Evolutionary conservation across 148 eudicot species (phyloP).

Genomic region (Fagopyrum homotropicum): DNA sequence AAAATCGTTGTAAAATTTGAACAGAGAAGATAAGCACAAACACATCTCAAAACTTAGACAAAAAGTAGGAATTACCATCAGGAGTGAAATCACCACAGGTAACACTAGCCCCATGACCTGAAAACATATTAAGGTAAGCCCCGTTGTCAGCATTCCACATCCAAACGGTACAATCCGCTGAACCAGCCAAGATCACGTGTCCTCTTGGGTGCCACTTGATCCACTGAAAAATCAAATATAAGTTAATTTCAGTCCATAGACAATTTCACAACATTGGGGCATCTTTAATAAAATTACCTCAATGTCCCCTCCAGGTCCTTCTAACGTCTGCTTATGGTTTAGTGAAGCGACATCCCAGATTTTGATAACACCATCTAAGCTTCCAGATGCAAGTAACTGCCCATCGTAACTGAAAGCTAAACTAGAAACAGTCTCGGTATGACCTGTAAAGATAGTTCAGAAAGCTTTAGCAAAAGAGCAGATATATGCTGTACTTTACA

Average conservation of each 20-base stretch:
- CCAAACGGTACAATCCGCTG: constrained; percentile 75
- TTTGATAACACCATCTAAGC: constrained; percentile 66
- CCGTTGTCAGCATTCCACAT: constrained; percentile 94
- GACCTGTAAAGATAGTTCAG: constrained; percentile 44
- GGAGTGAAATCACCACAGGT: constrained; percentile 96
- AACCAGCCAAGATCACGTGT: constrained; percentile 81
- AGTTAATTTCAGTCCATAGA: constrained; percentile 12
- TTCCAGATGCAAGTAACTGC: constrained; percentile 73
- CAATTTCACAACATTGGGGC: background rate
- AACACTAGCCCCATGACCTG: constrained; percentile 66
- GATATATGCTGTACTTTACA: background rate
- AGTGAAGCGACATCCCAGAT: constrained; percentile 69
- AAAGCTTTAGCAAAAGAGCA: background rate
- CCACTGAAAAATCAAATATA: constrained; percentile 52
- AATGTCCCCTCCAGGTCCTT: constrained; percentile 70
- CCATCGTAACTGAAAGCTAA: constrained; percentile 90
- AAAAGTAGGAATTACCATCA: constrained; percentile 52
- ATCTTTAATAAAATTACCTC: constrained; percentile 47
- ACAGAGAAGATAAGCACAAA: background rate
- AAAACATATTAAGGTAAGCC: constrained; percentile 52
- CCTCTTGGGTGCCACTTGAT: constrained; percentile 97
- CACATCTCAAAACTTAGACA: constrained; percentile 4
- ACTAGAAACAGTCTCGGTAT: constrained; percentile 59
- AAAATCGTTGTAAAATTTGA: background rate
- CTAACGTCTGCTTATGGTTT: constrained; percentile 53